phyloP scores from a whole-genome alignment of 2,329 filamentous ascomycete genomes.

The Pseudopyricularia javanii region DNA sequence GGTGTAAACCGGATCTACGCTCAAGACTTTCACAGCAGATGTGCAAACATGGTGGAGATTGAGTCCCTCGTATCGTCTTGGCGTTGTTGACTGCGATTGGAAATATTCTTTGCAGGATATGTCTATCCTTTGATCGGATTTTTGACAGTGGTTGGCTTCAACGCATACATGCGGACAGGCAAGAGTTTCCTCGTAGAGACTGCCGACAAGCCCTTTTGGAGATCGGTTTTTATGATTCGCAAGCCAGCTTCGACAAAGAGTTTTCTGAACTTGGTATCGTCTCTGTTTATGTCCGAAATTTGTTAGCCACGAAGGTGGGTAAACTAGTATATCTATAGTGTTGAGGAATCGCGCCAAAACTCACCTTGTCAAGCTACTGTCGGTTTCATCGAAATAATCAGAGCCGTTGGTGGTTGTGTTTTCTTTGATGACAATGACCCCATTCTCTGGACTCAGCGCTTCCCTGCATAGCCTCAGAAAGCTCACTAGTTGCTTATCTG shows the following conservation, averaged over 20 bases:
- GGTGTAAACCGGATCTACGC: not conserved
- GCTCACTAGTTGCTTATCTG: constrained; percentile 54
- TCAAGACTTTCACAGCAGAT: no score
- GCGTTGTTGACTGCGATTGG: not conserved
- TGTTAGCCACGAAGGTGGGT: not conserved
- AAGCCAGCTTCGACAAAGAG: not conserved
- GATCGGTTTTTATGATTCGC: constrained; percentile 2
- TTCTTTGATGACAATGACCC: constrained; percentile 67
- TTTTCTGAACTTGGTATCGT: constrained; percentile 2
- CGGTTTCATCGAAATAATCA: constrained; percentile 62
- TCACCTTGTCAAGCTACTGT: constrained; percentile 63
- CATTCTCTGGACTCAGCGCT: constrained; percentile 20
- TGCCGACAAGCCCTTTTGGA: constrained; percentile 2
- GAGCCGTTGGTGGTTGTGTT: constrained; percentile 46
- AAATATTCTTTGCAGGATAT: not conserved
- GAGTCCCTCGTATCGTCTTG: not conserved
- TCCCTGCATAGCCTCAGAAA: constrained; percentile 51
- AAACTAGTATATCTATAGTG: no score
- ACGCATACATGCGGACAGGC: constrained; percentile 3
- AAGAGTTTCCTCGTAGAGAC: constrained; percentile 1
- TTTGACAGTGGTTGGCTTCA: constrained; percentile 1
- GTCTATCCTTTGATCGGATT: not conserved
- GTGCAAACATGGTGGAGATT: not conserved
- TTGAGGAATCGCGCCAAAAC: no score
- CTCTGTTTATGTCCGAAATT: not conserved